A percentile compares a stretch with the other conserved stretches of the same genome.
These are phyloP conservation scores for Apiospora saccharicola DNA, from an alignment of 2,329 filamentous ascomycete genomes.

Conservation along the genomic window DNA sequence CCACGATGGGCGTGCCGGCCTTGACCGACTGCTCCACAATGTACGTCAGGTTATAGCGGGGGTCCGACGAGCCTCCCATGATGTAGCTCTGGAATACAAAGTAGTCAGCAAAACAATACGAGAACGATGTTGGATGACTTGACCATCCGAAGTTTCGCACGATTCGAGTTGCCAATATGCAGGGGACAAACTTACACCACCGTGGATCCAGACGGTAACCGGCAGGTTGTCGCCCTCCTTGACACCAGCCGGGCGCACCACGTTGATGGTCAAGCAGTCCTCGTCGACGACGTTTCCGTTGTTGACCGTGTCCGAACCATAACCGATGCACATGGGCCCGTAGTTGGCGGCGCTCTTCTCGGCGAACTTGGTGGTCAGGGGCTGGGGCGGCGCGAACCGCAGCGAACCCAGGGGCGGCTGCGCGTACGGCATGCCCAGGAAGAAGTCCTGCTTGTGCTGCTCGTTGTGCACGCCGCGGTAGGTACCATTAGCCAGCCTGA, in stretches of 20 bases:
- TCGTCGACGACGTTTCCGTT: slow-evolving; percentile 46
- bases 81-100: slow-evolving; percentile 34
- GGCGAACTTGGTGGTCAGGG: slow-evolving; percentile 53
- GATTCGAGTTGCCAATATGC: too few species aligned
- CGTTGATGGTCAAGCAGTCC: slow-evolving; percentile 69
- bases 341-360: slow-evolving; percentile 52
- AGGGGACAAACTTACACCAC: slow-evolving; percentile 44
- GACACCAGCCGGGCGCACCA: slow-evolving; percentile 59
- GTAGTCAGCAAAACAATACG: not conserved
- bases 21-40: slow-evolving; percentile 47
- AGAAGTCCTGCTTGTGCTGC: slow-evolving; percentile 52
- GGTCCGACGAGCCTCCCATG: slow-evolving; percentile 44
- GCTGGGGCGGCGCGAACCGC: slow-evolving; percentile 55
- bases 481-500: slow-evolving; percentile 50
- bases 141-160: not conserved
- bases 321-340: slow-evolving; percentile 57
- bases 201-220: slow-evolving; percentile 67
- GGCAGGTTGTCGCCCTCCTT: slow-evolving; percentile 55
- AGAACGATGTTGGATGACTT: not conserved
- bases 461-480: slow-evolving; percentile 47
- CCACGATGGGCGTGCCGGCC: slow-evolving; percentile 57
- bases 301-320: slow-evolving; percentile 44
- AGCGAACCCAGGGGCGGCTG: slow-evolving; percentile 48
- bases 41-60: slow-evolving; percentile 63
- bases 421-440: slow-evolving; percentile 60